Percentiles rank a stretch among this genome's conserved stretches.
These are phyloP conservation scores for Boletus tylopilopsis DNA, from an alignment of 768 basidiomycete species.

Conservation along the genomic window DNA sequence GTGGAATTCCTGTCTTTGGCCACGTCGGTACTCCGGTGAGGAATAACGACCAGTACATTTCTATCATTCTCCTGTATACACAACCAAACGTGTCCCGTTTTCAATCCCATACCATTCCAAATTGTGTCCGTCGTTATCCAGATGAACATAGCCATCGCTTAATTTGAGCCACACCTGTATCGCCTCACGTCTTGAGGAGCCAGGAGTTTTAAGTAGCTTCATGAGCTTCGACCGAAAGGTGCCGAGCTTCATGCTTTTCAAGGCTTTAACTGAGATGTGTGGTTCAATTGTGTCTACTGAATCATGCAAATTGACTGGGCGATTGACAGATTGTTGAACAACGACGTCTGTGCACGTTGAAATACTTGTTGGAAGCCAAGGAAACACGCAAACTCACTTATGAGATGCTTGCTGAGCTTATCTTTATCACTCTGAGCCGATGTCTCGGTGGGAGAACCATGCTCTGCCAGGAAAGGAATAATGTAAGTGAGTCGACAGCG, in stretches of 20 bases:
- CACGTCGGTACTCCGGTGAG: not conserved
- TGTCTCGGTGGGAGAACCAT: conserved; percentile 49
- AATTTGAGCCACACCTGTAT: conserved; percentile 56
- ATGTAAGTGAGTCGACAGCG: not conserved
- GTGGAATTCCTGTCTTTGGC: conserved; percentile 8
- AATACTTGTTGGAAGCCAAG: not conserved
- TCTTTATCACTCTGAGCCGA: conserved; percentile 34
- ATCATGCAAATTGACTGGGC: conserved; percentile 20
- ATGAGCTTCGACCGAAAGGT: conserved; percentile 60
- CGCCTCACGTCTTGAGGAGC: conserved; percentile 25
- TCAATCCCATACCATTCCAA: conserved; percentile 75
- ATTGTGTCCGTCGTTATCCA: conserved; percentile 51
- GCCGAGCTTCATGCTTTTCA: conserved; percentile 67
- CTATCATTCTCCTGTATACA: conserved; percentile 20
- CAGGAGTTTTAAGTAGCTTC: conserved; percentile 41
- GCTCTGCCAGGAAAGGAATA: conserved; percentile 38
- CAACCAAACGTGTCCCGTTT: conserved; percentile 38
- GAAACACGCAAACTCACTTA: conserved; percentile 41
- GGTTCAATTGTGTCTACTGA: conserved; percentile 17
- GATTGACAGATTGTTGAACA: conserved; percentile 22
- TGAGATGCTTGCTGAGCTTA: conserved; percentile 58
- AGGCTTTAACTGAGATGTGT: conserved; percentile 42
- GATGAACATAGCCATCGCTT: conserved; percentile 45
- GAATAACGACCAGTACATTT: not conserved
- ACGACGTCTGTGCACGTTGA: conserved; percentile 27